Evolutionary conservation across 164 flowering plant species (phyloP).

Genomic region (Sedum album): DNA sequence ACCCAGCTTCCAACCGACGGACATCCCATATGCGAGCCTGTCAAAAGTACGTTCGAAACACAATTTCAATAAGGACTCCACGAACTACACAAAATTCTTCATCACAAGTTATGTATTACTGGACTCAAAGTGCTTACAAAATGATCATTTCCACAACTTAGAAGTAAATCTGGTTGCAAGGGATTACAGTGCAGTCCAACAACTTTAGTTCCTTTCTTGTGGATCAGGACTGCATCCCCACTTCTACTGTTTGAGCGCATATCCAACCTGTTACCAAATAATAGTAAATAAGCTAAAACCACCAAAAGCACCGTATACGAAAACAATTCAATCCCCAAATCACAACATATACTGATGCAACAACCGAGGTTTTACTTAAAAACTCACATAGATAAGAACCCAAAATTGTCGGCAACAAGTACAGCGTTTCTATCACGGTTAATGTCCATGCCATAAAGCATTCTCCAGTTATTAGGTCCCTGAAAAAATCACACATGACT

Average conservation of each 20-base stretch:
- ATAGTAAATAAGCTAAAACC: neutral
- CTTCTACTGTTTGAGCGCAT: constrained; percentile 41
- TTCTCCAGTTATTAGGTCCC: constrained; percentile 85
- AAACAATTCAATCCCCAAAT: neutral
- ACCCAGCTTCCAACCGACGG: constrained; percentile 54
- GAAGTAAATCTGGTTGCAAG: constrained; percentile 71
- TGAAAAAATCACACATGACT: constrained; percentile 14
- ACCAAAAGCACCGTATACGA: neutral
- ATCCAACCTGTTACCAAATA: constrained; percentile 44
- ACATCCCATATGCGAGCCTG: constrained; percentile 94
- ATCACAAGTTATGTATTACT: neutral
- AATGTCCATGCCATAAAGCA: constrained; percentile 92
- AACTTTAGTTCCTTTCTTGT: constrained; percentile 84
- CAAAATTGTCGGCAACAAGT: constrained; percentile 86
- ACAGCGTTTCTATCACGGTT: constrained; percentile 62
- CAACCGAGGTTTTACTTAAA: neutral
- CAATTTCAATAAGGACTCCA: too few species aligned
- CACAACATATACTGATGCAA: neutral
- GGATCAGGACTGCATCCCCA: constrained; percentile 62
- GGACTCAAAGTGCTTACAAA: constrained; percentile 46
- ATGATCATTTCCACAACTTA: constrained; percentile 96
- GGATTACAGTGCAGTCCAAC: constrained; percentile 93
- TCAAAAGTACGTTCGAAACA: neutral
- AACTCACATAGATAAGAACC: constrained; percentile 66
- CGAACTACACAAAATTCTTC: neutral